Evolutionary conservation across 768 basidiomycete species (phyloP), one percentile per base, ranked within the genome.

Genomic region (Lactarius hatsudake): DNA sequence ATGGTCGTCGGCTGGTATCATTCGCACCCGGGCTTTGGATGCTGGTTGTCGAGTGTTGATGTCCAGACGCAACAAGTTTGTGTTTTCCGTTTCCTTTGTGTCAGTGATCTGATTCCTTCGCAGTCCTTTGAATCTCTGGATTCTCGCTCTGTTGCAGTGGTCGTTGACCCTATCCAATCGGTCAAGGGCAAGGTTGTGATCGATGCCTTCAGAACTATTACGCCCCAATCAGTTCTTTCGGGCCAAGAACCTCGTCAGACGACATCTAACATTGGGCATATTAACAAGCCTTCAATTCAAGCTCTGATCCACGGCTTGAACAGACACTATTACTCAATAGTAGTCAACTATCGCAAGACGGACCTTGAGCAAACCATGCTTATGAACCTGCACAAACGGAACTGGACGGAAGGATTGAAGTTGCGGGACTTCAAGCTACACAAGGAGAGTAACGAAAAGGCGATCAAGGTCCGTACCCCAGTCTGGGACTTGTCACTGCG

Each of bases 1-100:
- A 93, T 90, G 88, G 97, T 98, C 6, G 97, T 99, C 1, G 97
- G 97, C 4, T 99, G 97, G 97, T 99, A 99, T 75, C 97, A 99
- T 79, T 98, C 97, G 45, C 97, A 99, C 82, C 97, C 97, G 63
- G 97, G 97, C 43, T 99, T 98, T 78, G 97, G 97, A 5, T 99
- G 97, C 77, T 99, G 97, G 97, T 81, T 99, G 48, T 98, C 96
- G 56, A 95, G 94, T 72, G 96, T 98, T 26, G 97, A 99, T 79
- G 95, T 98, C 75, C 97, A 98, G 79, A 99, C 97, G 5, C 97
- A 99, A 74, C 97, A 98, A 82, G 96, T 90, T 63, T 67, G 80
- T 74, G 54, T 40, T 63, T 66, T 66, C 58, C 56, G 48, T 51
- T 28, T 45, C 26, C 45, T 56, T 51, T 26, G 23, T 59, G 58